These are phyloP conservation scores for Trypanosomatidae sp. DNA, from an alignment of 208 protist species.

Conservation along the genomic window DNA sequence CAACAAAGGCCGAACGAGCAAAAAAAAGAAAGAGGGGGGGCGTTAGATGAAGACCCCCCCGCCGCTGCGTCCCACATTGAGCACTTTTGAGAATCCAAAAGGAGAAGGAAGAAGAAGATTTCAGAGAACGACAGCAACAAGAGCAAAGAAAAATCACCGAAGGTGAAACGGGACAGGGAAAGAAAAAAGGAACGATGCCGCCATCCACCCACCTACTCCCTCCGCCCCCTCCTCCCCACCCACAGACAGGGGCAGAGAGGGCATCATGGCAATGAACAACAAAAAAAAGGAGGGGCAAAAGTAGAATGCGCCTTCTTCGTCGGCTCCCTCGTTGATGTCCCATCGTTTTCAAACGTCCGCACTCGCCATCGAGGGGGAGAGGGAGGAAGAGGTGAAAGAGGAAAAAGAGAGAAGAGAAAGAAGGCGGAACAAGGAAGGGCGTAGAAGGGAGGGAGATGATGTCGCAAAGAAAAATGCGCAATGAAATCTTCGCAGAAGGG, in stretches of 20 bases:
- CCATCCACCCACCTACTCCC: not conserved
- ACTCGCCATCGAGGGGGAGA: not conserved
- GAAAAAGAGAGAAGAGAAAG: not conserved
- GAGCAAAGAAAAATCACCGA: not conserved
- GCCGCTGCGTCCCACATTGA: not conserved
- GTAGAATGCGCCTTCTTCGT: not conserved
- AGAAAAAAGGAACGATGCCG: not conserved
- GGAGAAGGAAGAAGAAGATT: not conserved
- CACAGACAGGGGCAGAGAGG: not conserved
- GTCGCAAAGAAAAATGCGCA: not conserved
- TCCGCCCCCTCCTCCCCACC: not conserved
- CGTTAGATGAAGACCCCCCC: not conserved
- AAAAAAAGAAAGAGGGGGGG: no score
- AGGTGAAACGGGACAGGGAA: not conserved
- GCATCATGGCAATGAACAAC: not conserved
- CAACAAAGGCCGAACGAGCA: no score
- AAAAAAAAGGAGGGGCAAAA: not conserved
- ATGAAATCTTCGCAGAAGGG: conserved; percentile 1
- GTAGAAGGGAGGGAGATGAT: not conserved
- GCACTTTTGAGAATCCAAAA: not conserved
- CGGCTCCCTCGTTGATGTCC: no score
- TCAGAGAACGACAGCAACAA: not conserved
- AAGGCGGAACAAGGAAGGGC: not conserved
- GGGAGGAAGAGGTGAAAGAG: not conserved
- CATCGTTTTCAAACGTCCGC: not conserved